Evolutionary conservation across 2,329 filamentous ascomycete genomes (phyloP), one percentile per base, ranked within the genome.

Genomic region (Fusarium xylarioides): DNA sequence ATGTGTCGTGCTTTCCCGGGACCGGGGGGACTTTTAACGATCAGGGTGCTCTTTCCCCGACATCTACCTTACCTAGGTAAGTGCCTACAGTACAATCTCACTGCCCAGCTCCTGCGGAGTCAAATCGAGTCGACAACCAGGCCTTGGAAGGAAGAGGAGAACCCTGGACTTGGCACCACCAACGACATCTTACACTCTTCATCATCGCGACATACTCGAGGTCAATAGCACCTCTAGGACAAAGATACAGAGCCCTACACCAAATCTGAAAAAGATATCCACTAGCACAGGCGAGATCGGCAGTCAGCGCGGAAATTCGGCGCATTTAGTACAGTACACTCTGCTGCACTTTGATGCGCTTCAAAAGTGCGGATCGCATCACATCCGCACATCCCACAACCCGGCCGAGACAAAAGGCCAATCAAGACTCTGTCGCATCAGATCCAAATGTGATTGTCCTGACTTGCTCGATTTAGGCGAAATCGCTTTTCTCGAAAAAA

Each of bases 291-390:
- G 47, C 66, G 63, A 47, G 68, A 74, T 74, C 72, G 71, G 52
- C 68, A 73, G 38, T 54, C 70, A 68, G 50, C 66, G 70, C 70
- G 66, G 70, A 68, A 74, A 66, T 66, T 23, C 60, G 66, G 67
- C 66, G 67, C 67, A 70, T 70, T 40, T 46, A 61, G 66, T 37
- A 68, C 56, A 26, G 35, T 61, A 43, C 53, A 61, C 38, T 19
- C 37, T 66, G 61, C n/a, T 54, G 49, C 35, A 58, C 50, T 66
- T 68, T 58, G 64, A 63, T 58, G 70, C 56, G 59, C 70, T 68
- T 49, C 65, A 69, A 74, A 70, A 65, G 68, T 77, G 70, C 74
- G 72, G 74, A 76, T 76, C 73, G 74, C 74, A 74, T 66, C 70
- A 66, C 70, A 69, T 58, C 61, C 58, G 49, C 46, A 42, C 46